Evolutionary conservation across 2,329 filamentous ascomycete species (phyloP).

Genomic region (Sporothrix protearum): DNA sequence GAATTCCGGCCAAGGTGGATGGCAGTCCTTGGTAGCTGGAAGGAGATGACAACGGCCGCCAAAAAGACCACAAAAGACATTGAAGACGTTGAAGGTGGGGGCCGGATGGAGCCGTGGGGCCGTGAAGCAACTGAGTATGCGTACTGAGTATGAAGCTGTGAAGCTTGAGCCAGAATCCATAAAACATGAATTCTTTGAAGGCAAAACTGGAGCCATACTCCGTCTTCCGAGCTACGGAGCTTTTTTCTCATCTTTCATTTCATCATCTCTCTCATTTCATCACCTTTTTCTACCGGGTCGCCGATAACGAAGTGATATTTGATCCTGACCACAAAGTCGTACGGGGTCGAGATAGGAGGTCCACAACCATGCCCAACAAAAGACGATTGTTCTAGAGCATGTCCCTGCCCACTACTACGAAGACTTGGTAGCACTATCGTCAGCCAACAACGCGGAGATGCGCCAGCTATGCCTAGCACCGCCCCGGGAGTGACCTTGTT

Average conservation of each 20-base stretch:
- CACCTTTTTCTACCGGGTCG: background rate
- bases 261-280: background rate
- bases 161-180: too few species aligned
- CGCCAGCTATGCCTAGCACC: background rate
- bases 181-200: too few species aligned
- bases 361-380: background rate
- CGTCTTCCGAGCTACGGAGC: background rate
- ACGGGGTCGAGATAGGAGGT: background rate
- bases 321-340: too few species aligned
- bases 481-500: background rate
- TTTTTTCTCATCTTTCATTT: constrained; percentile 9
- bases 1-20: background rate
- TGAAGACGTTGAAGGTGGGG: background rate
- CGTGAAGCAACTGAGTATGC: too few species aligned
- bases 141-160: too few species aligned
- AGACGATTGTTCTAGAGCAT: background rate
- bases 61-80: background rate
- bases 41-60: background rate
- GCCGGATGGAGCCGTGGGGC: background rate
- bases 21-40: background rate
- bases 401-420: background rate
- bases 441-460: background rate
- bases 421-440: background rate
- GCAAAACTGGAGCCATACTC: background rate
- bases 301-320: background rate